Percentiles rank a stretch among this genome's conserved stretches.
Conservation (phyloP, 768 basidiomycete species). For the Hortiboletus campestris region DNA sequence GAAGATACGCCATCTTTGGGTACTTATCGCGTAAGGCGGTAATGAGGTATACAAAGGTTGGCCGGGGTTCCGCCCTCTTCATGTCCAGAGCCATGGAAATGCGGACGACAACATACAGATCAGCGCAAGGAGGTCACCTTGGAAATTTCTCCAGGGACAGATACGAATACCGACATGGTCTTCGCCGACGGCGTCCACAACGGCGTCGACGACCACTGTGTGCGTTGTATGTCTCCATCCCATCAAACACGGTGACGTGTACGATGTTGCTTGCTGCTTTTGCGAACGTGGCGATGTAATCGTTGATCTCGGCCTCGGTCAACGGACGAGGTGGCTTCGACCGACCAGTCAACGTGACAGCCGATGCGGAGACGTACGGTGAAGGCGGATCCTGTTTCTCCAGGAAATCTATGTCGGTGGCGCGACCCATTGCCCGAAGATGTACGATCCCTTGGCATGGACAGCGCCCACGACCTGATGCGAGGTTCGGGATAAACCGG, state of each 20-base stretch:
- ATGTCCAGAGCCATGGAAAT: constrained; percentile 36
- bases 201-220: constrained; percentile 48
- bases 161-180: constrained; percentile 55
- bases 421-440: constrained; percentile 57
- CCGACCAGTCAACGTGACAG: constrained; percentile 21
- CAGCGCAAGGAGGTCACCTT: constrained; percentile 28
- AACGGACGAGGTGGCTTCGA: constrained; percentile 18
- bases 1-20: constrained; percentile 48
- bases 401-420: constrained; percentile 36
- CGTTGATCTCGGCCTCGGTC: constrained; percentile 32
- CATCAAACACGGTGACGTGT: constrained; percentile 43
- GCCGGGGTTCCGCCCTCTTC: constrained; percentile 53
- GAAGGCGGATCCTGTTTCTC: constrained; percentile 28
- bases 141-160: constrained; percentile 51
- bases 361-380: constrained; percentile 35
- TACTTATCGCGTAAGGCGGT: constrained; percentile 34
- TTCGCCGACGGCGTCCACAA: constrained; percentile 50
- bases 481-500: no score
- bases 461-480: constrained; percentile 54
- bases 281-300: constrained; percentile 29
- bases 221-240: constrained; percentile 43
- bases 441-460: constrained; percentile 49
- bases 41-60: constrained; percentile 53
- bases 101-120: background rate
- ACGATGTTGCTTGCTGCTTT: constrained; percentile 36